Percentiles rank a stretch among this genome's conserved stretches.
Evolutionary conservation across 805 yeast genomes (phyloP).

Genomic region (Barnettozyma populi): DNA sequence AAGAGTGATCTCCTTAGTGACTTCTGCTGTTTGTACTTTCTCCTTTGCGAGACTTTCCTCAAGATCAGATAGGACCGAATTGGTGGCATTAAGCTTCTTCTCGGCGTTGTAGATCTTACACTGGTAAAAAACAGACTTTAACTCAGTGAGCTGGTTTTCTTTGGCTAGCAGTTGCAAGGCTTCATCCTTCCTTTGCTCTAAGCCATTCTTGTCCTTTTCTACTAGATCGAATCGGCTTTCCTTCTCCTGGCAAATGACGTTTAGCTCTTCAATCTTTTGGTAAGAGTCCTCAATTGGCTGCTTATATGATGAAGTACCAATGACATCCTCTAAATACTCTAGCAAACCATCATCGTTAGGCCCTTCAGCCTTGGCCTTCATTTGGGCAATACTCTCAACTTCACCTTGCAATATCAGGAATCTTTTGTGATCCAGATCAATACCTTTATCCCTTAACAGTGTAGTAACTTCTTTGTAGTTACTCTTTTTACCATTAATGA

Average conservation of each 20-base stretch:
- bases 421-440: constrained; percentile 91
- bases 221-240: constrained; percentile 76
- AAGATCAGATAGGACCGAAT: constrained; percentile 33
- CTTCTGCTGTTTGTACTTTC: constrained; percentile 34
- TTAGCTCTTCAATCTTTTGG: constrained; percentile 60
- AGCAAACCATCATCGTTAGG: constrained; percentile 90
- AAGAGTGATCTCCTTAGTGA: constrained; percentile 32
- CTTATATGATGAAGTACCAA: constrained; percentile 88
- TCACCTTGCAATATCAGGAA: constrained; percentile 96
- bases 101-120: constrained; percentile 37
- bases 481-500: constrained; percentile 63
- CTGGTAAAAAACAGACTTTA: constrained; percentile 55
- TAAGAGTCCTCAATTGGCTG: constrained; percentile 61
- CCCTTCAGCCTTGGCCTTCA: constrained; percentile 94
- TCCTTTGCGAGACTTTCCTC: constrained; percentile 40
- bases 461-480: constrained; percentile 74
- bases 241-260: constrained; percentile 77
- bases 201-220: constrained; percentile 60
- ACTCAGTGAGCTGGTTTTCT: constrained; percentile 55
- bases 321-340: constrained; percentile 93
- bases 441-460: constrained; percentile 72
- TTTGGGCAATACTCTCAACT: constrained; percentile 96
- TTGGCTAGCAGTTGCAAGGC: constrained; percentile 61
- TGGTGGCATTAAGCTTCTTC: constrained; percentile 34
- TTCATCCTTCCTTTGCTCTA: constrained; percentile 59